phyloP scores from a whole-genome alignment of 2,329 filamentous ascomycete genomes.

The Sordariomycetes sp. region DNA sequence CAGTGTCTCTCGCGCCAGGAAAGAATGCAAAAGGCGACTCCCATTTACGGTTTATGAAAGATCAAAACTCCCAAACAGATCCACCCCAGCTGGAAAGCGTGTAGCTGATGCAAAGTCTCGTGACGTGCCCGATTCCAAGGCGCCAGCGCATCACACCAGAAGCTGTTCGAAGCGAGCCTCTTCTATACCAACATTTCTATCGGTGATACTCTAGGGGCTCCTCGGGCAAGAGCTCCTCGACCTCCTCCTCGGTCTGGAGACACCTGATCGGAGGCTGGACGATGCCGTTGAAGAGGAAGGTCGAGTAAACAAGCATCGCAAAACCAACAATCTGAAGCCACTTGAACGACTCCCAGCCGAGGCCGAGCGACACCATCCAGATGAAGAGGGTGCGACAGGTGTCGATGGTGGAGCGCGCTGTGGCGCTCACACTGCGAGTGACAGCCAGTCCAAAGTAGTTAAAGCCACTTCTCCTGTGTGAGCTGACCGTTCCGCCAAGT shows the following conservation, averaged over 20 bases:
- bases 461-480: conserved; percentile 63
- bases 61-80: too few species aligned
- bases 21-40: too few species aligned
- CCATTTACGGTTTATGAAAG: too few species aligned
- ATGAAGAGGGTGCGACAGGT: conserved; percentile 97
- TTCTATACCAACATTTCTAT: too few species aligned
- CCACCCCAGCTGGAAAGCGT: too few species aligned
- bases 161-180: too few species aligned
- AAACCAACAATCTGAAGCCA: conserved; percentile 92
- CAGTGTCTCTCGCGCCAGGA: too few species aligned
- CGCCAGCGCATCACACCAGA: too few species aligned
- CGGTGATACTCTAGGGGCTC: conserved; percentile 72
- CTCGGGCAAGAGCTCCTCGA: conserved; percentile 65
- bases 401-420: conserved; percentile 90
- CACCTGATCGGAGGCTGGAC: conserved; percentile 71
- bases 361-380: conserved; percentile 86
- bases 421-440: conserved; percentile 81
- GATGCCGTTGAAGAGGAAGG: conserved; percentile 92
- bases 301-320: conserved; percentile 84
- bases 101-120: too few species aligned
- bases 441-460: conserved; percentile 98
- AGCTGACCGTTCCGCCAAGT: too few species aligned
- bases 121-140: too few species aligned
- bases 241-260: conserved; percentile 45
- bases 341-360: conserved; percentile 97